Percentiles rank a stretch among this genome's conserved stretches.
phyloP scores from a whole-genome alignment of 2,329 filamentous ascomycete species.

The Chaetoscypha palmicola region DNA sequence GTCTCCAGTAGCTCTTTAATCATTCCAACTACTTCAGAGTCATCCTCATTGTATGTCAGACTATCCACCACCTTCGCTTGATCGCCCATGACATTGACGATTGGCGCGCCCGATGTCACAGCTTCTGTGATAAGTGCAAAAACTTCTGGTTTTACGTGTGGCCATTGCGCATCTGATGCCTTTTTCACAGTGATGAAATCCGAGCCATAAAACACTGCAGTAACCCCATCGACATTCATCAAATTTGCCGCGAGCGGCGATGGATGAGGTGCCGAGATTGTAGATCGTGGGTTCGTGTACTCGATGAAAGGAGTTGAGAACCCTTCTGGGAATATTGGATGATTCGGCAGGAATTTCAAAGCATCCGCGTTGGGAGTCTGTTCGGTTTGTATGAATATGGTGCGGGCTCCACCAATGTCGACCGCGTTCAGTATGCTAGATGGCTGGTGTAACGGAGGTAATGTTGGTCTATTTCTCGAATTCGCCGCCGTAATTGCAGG shows the following conservation, averaged over 20 bases:
- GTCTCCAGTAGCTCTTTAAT: constrained; percentile 98
- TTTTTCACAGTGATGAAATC: constrained; percentile 99
- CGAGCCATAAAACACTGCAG: constrained; percentile 83
- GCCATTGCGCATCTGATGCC: constrained; percentile 80
- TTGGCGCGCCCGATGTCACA: constrained; percentile 72
- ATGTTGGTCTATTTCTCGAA: constrained; percentile 37
- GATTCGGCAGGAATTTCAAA: constrained; percentile 92
- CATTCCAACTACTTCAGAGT: constrained; percentile 93
- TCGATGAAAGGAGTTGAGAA: constrained; percentile 77
- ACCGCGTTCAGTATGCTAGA: constrained; percentile 33
- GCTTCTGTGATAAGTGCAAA: constrained; percentile 93
- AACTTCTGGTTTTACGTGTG: constrained; percentile 88
- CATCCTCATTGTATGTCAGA: constrained; percentile 78
- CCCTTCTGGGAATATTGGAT: constrained; percentile 69
- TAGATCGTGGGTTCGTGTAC: constrained; percentile 82
- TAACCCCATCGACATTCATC: constrained; percentile 92
- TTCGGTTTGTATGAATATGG: constrained; percentile 97
- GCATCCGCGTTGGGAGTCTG: constrained; percentile 91
- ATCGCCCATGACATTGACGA: constrained; percentile 66
- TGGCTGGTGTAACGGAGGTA: constrained; percentile 37
- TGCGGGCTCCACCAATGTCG: constrained; percentile 46
- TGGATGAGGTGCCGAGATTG: constrained; percentile 79
- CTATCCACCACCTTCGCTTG: constrained; percentile 56
- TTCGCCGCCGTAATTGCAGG: constrained; percentile 42
- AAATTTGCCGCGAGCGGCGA: constrained; percentile 86